Percentiles rank a stretch among this genome's conserved stretches.
These are phyloP conservation scores for Scopulariopsis brevicaulis DNA, from an alignment of 2,329 filamentous ascomycete genomes.

Conservation along the genomic window DNA sequence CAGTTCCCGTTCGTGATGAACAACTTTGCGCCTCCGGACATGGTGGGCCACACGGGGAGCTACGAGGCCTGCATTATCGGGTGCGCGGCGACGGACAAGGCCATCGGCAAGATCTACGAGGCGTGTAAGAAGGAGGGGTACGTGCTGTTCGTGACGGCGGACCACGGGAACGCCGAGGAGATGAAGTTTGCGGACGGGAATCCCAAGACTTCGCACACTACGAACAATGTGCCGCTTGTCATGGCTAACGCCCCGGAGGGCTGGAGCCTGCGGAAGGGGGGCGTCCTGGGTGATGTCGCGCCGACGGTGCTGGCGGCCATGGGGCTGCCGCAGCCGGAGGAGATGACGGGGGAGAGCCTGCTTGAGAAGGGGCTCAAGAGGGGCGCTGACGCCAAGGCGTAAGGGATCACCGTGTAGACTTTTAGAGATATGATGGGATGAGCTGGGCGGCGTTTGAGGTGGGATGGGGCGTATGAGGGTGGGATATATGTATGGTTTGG, in stretches of 20 bases:
- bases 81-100: slow-evolving; percentile 79
- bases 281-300: slow-evolving; percentile 93
- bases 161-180: slow-evolving; percentile 98
- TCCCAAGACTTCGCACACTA: slow-evolving; percentile 96
- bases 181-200: slow-evolving; percentile 96
- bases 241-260: slow-evolving; percentile 94
- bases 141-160: slow-evolving; percentile 86
- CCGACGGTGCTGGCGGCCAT: slow-evolving; percentile 87
- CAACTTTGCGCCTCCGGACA: slow-evolving; percentile 98
- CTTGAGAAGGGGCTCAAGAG: slow-evolving; percentile 50
- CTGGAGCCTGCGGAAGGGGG: slow-evolving; percentile 76
- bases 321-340: slow-evolving; percentile 80
- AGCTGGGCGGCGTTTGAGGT: background rate
- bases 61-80: slow-evolving; percentile 89
- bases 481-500: background rate
- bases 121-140: slow-evolving; percentile 90
- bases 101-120: slow-evolving; percentile 86
- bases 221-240: slow-evolving; percentile 94
- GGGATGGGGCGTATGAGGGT: too few species aligned
- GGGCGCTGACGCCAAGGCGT: background rate
- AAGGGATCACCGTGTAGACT: background rate
- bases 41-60: slow-evolving; percentile 97
- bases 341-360: slow-evolving; percentile 83
- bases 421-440: background rate
- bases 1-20: slow-evolving; percentile 98